Conservation (phyloP, 805 yeast genomes). For the Candida suzukii region DNA sequence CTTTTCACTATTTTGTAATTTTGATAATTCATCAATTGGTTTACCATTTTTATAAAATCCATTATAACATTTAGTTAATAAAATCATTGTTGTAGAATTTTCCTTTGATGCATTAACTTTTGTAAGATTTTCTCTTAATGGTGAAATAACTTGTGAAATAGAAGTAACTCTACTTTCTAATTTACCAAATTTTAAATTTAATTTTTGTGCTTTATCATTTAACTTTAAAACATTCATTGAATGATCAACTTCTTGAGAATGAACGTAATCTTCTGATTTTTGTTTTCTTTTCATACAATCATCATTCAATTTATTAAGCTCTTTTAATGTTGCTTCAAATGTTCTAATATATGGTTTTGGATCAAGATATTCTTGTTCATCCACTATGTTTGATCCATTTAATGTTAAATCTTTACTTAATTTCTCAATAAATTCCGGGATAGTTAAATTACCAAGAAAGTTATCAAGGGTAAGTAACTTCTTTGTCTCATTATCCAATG, state of each 20-base stretch:
- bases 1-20: conserved; percentile 40
- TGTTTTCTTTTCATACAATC: conserved; percentile 47
- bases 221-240: conserved; percentile 56
- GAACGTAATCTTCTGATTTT: conserved; percentile 49
- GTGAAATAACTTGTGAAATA: conserved; percentile 54
- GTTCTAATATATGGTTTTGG: conserved; percentile 94
- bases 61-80: conserved; percentile 69
- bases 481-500: conserved; percentile 55
- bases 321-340: conserved; percentile 77
- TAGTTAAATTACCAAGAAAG: conserved; percentile 62
- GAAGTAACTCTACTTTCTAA: conserved; percentile 48
- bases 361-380: conserved; percentile 54
- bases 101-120: conserved; percentile 67
- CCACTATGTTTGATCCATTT: conserved; percentile 42
- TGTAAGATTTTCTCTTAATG: conserved; percentile 62
- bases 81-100: conserved; percentile 63
- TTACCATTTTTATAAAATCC: conserved; percentile 58
- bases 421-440: conserved; percentile 75
- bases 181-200: conserved; percentile 40
- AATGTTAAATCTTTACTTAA: conserved; percentile 60
- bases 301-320: conserved; percentile 52
- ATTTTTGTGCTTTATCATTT: conserved; percentile 31
- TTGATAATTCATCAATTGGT: conserved; percentile 48
- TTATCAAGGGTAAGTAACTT: conserved; percentile 50
- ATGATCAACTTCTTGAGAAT: conserved; percentile 57